Base-by-base conservation (phyloP, 352 stramenopile genomes). In the Pythium rhizo-oryzae region DNA sequence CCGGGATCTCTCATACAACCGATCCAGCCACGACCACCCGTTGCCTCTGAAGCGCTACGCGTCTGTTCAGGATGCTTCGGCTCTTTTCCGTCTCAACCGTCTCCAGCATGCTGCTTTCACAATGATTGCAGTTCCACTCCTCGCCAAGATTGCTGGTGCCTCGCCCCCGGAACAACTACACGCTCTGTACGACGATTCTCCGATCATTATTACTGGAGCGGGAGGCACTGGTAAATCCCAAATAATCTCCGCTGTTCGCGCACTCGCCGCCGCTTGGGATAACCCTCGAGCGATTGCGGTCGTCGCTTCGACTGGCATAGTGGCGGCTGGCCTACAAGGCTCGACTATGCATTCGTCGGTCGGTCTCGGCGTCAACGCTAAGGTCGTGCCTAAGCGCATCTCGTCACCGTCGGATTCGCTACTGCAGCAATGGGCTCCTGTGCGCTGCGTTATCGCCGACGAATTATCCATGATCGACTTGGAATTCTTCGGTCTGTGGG, bases 401-500 rank as follows among this genome's bases (percentile, higher is more conserved):
- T 2, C 21, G 25, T 35, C 57, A 13, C 67, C 69, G 44, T 53
- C 7, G 13, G 64, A 70, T 18, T n/a, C 59, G 1, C 13, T 71
- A 8, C 52, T 67, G 1, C 39, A 37, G 7, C 43, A 57, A 33
- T 73, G 70, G 65, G 61, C 62, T 12, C 65, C 70, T 6, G 57
- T 73, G 1, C 18, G 62, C 0, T 65, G 56, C 15, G 50, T 73
- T 0, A 39, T 76, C 12, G 70, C 51, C 0, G 70, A 76, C 44
- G 70, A 76, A 23, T 1, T 73, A 6, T 73, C 61, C 0, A 72
- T 76, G 65, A 60, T 53, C 23, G 59, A 73, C 37, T 25, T 76
- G 3, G 37, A 12, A 8, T 67, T 76, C 21, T 68, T 76, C 21
- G 61, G 70, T 6, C 44, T 76, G 0, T 76, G 70, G 64, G 70